phyloP scores from a whole-genome alignment of 2,329 filamentous ascomycete species.

The Fusarium continuum region DNA sequence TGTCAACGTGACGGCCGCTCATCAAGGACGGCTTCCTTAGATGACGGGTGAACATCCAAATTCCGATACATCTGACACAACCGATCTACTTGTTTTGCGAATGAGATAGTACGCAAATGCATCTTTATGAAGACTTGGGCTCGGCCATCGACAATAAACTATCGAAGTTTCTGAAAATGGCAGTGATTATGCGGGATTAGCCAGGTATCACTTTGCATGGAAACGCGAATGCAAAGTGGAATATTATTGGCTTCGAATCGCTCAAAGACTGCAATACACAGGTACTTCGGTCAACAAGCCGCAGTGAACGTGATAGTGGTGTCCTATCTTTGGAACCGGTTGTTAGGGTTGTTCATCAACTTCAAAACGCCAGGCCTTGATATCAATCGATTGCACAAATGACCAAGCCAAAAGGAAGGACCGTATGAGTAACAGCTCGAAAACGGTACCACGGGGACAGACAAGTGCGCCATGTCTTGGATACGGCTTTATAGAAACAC shows the following conservation, averaged over 20 bases:
- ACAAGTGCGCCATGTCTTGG: constrained; percentile 15
- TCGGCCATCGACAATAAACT: constrained; percentile 36
- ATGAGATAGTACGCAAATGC: constrained; percentile 35
- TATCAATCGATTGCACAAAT: constrained; percentile 26
- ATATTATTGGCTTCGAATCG: constrained; percentile 14
- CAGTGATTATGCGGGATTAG: constrained; percentile 29
- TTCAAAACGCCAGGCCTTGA: constrained; percentile 9
- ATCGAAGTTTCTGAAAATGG: constrained; percentile 25
- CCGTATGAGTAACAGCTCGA: constrained; percentile 31
- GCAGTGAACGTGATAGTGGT: constrained; percentile 9
- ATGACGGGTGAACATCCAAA: constrained; percentile 22
- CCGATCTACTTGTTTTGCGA: constrained; percentile 11
- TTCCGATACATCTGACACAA: constrained; percentile 22
- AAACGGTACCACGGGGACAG: constrained; percentile 40
- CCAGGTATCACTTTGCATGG: constrained; percentile 3
- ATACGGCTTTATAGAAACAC: constrained; percentile 34
- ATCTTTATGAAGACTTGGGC: constrained; percentile 10
- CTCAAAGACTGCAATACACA: constrained; percentile 7
- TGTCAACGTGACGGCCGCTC: constrained; percentile 41
- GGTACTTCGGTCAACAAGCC: constrained; percentile 23
- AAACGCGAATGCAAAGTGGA: constrained; percentile 13
- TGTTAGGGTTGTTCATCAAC: constrained; percentile 34
- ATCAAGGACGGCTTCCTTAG: constrained; percentile 11
- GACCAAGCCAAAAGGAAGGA: constrained; percentile 20
- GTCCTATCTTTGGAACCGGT: constrained; percentile 30